phyloP scores from a whole-genome alignment of 495 filamentous ascomycete genomes.

The Xylaria acuta region DNA sequence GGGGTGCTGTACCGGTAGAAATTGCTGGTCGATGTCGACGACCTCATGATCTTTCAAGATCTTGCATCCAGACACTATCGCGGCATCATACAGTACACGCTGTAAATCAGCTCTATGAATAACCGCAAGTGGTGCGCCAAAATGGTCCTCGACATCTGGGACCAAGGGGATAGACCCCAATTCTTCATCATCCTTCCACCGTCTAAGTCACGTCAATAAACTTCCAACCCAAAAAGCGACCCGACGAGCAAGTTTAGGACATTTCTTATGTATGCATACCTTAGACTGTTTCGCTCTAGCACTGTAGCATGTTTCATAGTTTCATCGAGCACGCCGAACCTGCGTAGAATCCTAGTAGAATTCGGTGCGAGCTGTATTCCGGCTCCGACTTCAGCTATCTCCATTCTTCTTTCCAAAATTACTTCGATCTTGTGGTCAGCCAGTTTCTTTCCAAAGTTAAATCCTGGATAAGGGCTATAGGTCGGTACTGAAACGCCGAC shows the following conservation, averaged over 20 bases:
- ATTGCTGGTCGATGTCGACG: slow-evolving; percentile 8
- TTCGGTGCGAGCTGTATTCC: slow-evolving; percentile 73
- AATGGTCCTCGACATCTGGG: slow-evolving; percentile 25
- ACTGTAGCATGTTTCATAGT: slow-evolving; percentile 60
- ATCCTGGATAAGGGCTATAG: background rate
- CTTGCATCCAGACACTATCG: slow-evolving; percentile 5
- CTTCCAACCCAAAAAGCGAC: background rate
- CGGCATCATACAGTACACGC: slow-evolving; percentile 20
- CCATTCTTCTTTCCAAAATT: slow-evolving; percentile 20
- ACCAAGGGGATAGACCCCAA: slow-evolving; percentile 20
- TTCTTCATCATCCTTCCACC: slow-evolving; percentile 30
- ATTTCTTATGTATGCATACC: background rate
- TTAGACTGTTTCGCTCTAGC: slow-evolving; percentile 18
- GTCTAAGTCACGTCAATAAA: slow-evolving; percentile 14
- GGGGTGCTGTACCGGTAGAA: slow-evolving; percentile 19
- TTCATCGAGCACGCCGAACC: slow-evolving; percentile 63
- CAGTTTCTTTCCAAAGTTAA: background rate
- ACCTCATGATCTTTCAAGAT: slow-evolving; percentile 18
- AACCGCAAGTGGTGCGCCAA: slow-evolving; percentile 26
- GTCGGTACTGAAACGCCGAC: too few species aligned
- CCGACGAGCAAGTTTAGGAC: background rate
- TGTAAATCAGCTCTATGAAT: slow-evolving; percentile 33
- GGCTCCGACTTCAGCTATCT: slow-evolving; percentile 59
- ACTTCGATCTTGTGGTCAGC: background rate
- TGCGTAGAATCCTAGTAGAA: slow-evolving; percentile 68